Conservation (phyloP, 1,284 basidiomycete species). For the Ceratobasidium sp. region DNA sequence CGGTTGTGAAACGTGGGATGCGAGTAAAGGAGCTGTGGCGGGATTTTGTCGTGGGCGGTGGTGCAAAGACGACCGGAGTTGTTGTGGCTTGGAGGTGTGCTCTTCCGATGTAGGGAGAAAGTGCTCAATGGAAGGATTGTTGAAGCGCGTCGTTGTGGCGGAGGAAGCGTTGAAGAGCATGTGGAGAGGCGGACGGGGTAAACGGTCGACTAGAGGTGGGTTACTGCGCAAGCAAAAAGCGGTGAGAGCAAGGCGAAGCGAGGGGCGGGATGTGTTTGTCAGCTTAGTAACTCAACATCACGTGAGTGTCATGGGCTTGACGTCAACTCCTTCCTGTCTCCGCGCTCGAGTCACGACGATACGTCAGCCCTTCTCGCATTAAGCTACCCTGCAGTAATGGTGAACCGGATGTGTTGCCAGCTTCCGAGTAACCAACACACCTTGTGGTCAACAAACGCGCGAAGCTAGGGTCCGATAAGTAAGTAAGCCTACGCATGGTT, state of each 20-base stretch:
- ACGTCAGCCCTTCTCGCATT: neutral
- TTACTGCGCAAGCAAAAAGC: neutral
- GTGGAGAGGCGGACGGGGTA: no score
- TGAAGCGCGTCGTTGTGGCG: neutral
- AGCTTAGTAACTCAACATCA: no score
- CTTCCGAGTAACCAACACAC: neutral
- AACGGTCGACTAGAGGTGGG: neutral
- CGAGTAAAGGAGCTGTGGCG: no score
- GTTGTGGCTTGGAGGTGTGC: no score
- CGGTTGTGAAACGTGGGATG: no score
- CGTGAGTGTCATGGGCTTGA: neutral
- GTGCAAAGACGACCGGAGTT: no score
- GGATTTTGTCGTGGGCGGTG: no score
- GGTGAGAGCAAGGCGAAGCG: neutral
- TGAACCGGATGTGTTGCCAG: neutral
- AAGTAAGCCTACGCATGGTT: neutral
- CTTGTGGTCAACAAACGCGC: neutral
- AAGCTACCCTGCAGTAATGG: neutral
- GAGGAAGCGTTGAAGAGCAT: neutral
- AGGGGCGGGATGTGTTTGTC: neutral
- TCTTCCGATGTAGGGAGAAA: no score
- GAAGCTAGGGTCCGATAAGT: neutral
- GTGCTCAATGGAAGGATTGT: no score
- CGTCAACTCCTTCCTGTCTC: neutral
- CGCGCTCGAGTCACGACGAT: neutral